Evolutionary conservation across 1,284 basidiomycete species (phyloP), one percentile per base, ranked within the genome.

Genomic region (Tilletia caries): DNA sequence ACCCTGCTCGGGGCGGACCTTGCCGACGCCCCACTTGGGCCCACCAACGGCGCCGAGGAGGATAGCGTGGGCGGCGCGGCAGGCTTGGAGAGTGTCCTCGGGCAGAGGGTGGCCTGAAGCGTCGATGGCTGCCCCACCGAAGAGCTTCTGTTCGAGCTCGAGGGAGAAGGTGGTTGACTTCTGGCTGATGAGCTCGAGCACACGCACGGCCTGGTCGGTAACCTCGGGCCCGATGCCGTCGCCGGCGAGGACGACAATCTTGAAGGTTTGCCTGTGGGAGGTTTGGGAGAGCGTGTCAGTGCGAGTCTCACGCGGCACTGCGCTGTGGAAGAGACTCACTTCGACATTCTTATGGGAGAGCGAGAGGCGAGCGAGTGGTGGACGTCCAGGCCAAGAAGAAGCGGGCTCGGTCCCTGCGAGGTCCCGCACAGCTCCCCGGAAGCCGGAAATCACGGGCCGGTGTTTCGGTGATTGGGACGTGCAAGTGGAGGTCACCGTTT

Each of bases 181-280:
- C 18, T 86, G 86, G 0, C 90, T 89, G 69, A 98, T 85, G 6
- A 88, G 85, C 75, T 95, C 86, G 71, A 99, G 88, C 2, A 98
- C 91, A 71, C 91, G 89, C 37, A 90, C 87, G 15, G 95, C 96
- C 85, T 98, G 90, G n/a, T 86, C 88, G 44, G 94, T 88, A 43
- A 99, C 94, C 82, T 96, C 93, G 50, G 96, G 96, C 43, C 96
- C 95, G 79, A 99, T 98, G 75, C 96, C 96, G 86, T 99, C 96
- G 71, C 96, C 96, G 60, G 91, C 90, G 48, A 99, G 89, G 62
- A 95, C 88, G 66, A 91, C 90, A 82, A 98, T 89, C 76, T 91
- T 91, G 85, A 91, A 95, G 34, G 67, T 20, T 20, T 43, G 46
- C 23, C 43, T 65, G 37, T 46, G 41, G 62, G 32, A 52, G 15